Evolutionary conservation across 306 rosid species (phyloP), one percentile per base, ranked within the genome.

Genomic region (barrel medic (Medicago truncatula)): DNA sequence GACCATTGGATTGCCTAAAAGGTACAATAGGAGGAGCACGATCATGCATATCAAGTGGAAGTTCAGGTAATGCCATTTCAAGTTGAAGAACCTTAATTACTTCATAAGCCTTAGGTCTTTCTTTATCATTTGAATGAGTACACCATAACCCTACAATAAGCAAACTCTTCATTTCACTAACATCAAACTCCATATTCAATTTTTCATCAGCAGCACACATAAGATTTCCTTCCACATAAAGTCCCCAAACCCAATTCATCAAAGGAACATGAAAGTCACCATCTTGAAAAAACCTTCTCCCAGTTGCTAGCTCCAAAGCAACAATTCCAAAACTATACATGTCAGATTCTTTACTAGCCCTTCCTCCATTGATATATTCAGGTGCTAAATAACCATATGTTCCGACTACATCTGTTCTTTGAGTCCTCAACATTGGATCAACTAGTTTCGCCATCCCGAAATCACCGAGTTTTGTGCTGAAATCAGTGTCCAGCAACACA

Each of bases 301-400:
- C 96, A 73, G 90, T 82, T 8, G 93, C 89, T 36, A 91, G 58
- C 67, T 91, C 96, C 71, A 91, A 75, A 2, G 87, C 89, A 25
- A 91, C 87, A 8, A 88, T 88, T 1, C 91, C 96, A 76, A 85
- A 88, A 78, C 88, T 82, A 13, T 73, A 91, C 70, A 88, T 83
- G 34, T 91, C 89, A 3, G 91, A 85, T 40, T 85, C 88, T 14
- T 87, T 87, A 50, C 87, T 85, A 0, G 81, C 90, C 34, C 67
- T 79, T 46, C 88, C 86, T 41, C 73, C 80, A 8, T 13, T 77
- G 1, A 59, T 70, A 17, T 88, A 90, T 12, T 90, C 88, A 0
- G 86, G 91, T 0, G 92, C 91, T 7, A 88, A 14, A 61, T 90
- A 90, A 0, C 91, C 90, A 3, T 59, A 79, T 1, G 89, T 86